Evolutionary conservation across 208 protist genomes (phyloP).

Genomic region (Crithidia brevicula): DNA sequence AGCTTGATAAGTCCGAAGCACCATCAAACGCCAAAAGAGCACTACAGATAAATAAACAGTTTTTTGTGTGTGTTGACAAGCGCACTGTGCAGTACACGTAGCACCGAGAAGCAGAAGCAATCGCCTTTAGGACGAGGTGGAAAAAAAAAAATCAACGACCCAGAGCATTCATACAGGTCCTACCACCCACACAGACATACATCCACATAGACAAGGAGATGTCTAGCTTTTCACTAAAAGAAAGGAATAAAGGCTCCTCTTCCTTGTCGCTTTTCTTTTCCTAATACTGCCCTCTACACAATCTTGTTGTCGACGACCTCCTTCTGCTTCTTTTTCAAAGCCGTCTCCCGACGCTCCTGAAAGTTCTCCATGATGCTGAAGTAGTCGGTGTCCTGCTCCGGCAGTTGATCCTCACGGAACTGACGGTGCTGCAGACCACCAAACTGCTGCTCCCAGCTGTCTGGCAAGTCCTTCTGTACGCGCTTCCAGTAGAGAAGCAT

Average conservation of each 20-base stretch:
- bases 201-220: not conserved
- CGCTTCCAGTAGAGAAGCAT: slow-evolving; percentile 85
- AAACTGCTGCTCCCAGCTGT: slow-evolving; percentile 83
- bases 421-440: slow-evolving; percentile 76
- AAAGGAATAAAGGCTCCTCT: not conserved
- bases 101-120: no score
- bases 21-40: not conserved
- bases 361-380: slow-evolving; percentile 86
- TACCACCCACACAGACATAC: no score
- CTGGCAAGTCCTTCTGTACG: slow-evolving; percentile 68
- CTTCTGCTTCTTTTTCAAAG: slow-evolving; percentile 70
- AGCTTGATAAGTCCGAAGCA: not conserved
- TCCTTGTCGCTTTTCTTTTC: slow-evolving; percentile 1
- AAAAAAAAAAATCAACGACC: no score
- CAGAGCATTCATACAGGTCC: no score
- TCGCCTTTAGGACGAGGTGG: no score
- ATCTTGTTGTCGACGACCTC: slow-evolving; percentile 41
- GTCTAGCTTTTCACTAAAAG: not conserved
- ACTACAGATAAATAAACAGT: no score
- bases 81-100: no score
- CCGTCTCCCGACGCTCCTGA: slow-evolving; percentile 68
- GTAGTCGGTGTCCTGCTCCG: slow-evolving; percentile 74
- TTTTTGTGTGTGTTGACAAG: no score
- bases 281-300: no score
- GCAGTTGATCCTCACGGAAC: slow-evolving; percentile 68